A percentile compares a stretch with the other conserved stretches of the same genome.
These are phyloP conservation scores for Penicillium crustosum DNA, from an alignment of 2,329 filamentous ascomycete genomes.

Conservation along the genomic window DNA sequence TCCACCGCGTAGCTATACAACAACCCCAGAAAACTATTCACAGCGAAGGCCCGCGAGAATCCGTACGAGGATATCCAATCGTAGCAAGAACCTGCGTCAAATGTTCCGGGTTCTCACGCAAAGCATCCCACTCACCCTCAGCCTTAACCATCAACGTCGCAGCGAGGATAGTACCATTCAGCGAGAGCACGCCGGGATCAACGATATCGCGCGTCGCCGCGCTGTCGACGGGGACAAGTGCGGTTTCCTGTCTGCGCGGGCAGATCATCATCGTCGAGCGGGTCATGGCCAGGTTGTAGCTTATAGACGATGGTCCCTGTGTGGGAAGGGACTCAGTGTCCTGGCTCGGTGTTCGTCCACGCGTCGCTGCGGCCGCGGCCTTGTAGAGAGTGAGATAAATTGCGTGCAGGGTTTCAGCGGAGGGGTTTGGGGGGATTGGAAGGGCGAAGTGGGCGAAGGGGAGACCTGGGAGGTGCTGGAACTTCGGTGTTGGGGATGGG, in stretches of 20 bases:
- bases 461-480: conserved; percentile 35
- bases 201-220: conserved; percentile 32
- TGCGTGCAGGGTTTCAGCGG: conserved; percentile 35
- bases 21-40: not conserved
- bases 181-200: conserved; percentile 45
- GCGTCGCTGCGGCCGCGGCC: conserved; percentile 34
- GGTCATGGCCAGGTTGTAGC: conserved; percentile 61
- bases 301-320: conserved; percentile 48
- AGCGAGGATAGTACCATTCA: conserved; percentile 59
- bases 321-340: conserved; percentile 15
- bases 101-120: conserved; percentile 43
- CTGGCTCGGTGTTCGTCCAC: conserved; percentile 17
- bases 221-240: conserved; percentile 40
- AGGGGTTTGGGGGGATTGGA: conserved; percentile 42
- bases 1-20: not conserved
- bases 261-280: conserved; percentile 54
- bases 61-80: conserved; percentile 42
- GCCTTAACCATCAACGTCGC: conserved; percentile 61
- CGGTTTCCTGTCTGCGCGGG: conserved; percentile 50
- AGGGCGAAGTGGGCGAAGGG: conserved; percentile 53
- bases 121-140: conserved; percentile 53
- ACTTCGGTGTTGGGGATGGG: conserved; percentile 15
- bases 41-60: conserved; percentile 1
- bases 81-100: conserved; percentile 46
- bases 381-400: conserved; percentile 47